Evolutionary conservation across 257 asterid genomes (phyloP).

Genomic region (Capsicum pubescens): DNA sequence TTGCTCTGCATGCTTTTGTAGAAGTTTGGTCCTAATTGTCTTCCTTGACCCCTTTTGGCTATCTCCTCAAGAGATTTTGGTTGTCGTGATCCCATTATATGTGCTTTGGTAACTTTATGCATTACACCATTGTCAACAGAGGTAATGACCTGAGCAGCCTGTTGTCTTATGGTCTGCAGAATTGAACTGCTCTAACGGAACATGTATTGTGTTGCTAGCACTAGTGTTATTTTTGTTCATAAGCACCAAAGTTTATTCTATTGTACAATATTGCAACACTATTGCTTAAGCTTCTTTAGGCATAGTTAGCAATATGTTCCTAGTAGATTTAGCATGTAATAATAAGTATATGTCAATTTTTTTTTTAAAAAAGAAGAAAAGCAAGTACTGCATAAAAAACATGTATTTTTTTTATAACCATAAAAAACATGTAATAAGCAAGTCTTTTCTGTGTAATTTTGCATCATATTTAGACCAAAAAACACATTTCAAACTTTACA

Average conservation of each 20-base stretch:
- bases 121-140: neutral
- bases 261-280: neutral
- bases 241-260: neutral
- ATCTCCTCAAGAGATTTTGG: neutral
- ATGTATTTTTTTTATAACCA: too few species aligned
- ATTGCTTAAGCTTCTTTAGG: constrained; percentile 15
- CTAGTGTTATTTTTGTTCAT: neutral
- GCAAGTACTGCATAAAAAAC: neutral
- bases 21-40: neutral
- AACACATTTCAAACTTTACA: neutral
- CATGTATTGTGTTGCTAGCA: constrained; percentile 18
- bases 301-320: constrained; percentile 2
- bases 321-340: neutral
- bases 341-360: neutral
- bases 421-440: neutral
- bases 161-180: neutral
- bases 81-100: neutral
- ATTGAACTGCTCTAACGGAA: neutral
- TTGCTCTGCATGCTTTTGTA: neutral
- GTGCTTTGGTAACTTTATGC: neutral
- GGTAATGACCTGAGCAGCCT: neutral
- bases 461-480: neutral
- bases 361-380: too few species aligned
- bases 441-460: neutral
- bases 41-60: neutral